These are phyloP conservation scores for Mycena crocata DNA, from an alignment of 768 basidiomycete species.

Conservation along the genomic window DNA sequence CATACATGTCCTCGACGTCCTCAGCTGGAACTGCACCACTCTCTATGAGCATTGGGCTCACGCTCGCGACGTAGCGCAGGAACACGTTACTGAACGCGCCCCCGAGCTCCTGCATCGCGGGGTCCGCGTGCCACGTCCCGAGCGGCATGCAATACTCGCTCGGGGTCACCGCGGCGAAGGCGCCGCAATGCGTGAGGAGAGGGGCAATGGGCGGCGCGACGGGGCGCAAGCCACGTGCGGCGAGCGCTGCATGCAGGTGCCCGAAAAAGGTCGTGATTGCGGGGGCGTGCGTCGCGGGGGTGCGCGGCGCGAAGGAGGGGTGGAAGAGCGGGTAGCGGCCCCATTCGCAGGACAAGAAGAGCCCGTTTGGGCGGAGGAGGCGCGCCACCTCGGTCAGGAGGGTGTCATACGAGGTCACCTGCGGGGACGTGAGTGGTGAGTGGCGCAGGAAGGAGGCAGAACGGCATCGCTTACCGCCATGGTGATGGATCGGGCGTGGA, in stretches of 20 bases:
- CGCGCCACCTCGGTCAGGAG: slow-evolving; percentile 71
- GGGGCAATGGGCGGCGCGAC: slow-evolving; percentile 51
- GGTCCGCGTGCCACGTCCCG: slow-evolving; percentile 62
- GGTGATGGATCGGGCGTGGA: slow-evolving; percentile 71
- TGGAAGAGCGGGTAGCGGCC: slow-evolving; percentile 55
- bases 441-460: slow-evolving; percentile 25
- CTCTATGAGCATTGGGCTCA: slow-evolving; percentile 59
- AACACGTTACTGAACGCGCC: slow-evolving; percentile 52
- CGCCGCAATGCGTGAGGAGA: slow-evolving; percentile 48
- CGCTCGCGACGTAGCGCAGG: slow-evolving; percentile 58
- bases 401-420: slow-evolving; percentile 67
- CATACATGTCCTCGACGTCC: slow-evolving; percentile 53
- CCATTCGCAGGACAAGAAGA: slow-evolving; percentile 78
- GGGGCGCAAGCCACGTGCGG: slow-evolving; percentile 50
- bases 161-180: slow-evolving; percentile 56
- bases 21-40: slow-evolving; percentile 46
- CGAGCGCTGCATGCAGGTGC: slow-evolving; percentile 49
- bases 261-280: slow-evolving; percentile 51
- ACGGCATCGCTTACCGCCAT: slow-evolving; percentile 78
- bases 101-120: slow-evolving; percentile 53
- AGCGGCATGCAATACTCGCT: slow-evolving; percentile 60
- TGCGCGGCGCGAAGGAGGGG: slow-evolving; percentile 39
- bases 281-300: slow-evolving; percentile 53
- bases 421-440: slow-evolving; percentile 30
- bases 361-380: slow-evolving; percentile 75